Evolutionary conservation across 176 grass and related monocot species (phyloP).

Genomic region (Typha latifolia): DNA sequence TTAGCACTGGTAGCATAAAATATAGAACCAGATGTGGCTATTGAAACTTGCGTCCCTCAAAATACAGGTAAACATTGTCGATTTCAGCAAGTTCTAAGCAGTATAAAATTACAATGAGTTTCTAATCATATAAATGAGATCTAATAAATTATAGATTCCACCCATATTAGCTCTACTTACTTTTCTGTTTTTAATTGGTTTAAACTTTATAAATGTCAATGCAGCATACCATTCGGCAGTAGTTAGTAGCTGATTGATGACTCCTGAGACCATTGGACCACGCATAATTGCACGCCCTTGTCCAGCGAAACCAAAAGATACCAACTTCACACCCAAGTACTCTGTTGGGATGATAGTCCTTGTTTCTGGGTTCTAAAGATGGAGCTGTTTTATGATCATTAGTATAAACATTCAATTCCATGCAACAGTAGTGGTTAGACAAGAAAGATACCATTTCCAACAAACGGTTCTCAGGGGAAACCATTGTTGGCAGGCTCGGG

Average conservation of each 20-base stretch:
- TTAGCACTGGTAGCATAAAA: too few relatives aligned
- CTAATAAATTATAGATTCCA: too few relatives aligned
- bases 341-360: constrained; percentile 67
- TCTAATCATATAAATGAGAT: too few relatives aligned
- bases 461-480: constrained; percentile 83
- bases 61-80: too few relatives aligned
- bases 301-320: constrained; percentile 95
- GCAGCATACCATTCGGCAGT: constrained; percentile 77
- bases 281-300: constrained; percentile 96
- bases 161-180: background rate
- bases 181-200: background rate
- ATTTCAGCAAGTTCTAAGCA: too few relatives aligned
- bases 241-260: constrained; percentile 89
- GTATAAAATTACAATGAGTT: too few relatives aligned
- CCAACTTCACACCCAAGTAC: constrained; percentile 89
- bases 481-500: constrained; percentile 95
- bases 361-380: constrained; percentile 87
- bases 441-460: constrained; percentile 72
- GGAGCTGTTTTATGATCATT: constrained; percentile 91
- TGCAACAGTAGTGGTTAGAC: constrained; percentile 16
- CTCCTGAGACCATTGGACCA: constrained; percentile 97
- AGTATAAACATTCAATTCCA: constrained; percentile 37
- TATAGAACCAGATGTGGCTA: too few relatives aligned
- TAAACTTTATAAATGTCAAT: background rate
- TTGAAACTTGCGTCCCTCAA: too few relatives aligned